A percentile compares a stretch with the other conserved stretches of the same genome.
Evolutionary conservation across 306 rosid genomes (phyloP).

Genomic region (Vigna radiata): DNA sequence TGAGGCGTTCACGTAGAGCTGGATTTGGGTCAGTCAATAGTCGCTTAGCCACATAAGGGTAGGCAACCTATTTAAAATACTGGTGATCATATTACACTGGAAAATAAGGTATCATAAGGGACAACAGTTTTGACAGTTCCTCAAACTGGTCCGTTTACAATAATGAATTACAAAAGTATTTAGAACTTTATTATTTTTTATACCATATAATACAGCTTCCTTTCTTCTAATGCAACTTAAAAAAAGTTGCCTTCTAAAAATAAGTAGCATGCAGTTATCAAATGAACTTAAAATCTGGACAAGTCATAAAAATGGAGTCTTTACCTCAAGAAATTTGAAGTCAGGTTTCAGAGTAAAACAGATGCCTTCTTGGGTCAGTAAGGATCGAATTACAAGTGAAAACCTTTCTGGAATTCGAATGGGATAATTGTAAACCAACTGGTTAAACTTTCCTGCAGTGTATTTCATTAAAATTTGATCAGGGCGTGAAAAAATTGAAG

Average conservation of each 20-base stretch:
- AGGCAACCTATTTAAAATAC: conserved; percentile 80
- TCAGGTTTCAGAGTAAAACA: conserved; percentile 90
- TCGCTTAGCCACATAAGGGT: conserved; percentile 97
- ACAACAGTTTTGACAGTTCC: conserved; percentile 35
- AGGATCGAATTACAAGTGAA: conserved; percentile 94
- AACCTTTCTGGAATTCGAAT: conserved; percentile 98
- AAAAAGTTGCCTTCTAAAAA: not conserved
- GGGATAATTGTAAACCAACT: conserved; percentile 97
- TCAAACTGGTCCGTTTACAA: conserved; percentile 32
- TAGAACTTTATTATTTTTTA: not conserved
- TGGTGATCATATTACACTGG: conserved; percentile 32
- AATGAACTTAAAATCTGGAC: conserved; percentile 37
- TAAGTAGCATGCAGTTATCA: conserved; percentile 31
- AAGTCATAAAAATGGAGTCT: conserved; percentile 38
- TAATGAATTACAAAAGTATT: conserved; percentile 22
- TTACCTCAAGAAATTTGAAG: conserved; percentile 98
- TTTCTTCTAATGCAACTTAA: conserved; percentile 18
- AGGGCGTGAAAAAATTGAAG: conserved; percentile 6
- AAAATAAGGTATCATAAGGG: conserved; percentile 36
- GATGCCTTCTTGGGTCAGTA: conserved; percentile 98
- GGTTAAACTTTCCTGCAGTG: conserved; percentile 91
- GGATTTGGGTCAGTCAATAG: conserved; percentile 97
- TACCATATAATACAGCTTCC: conserved; percentile 31
- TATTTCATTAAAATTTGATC: conserved; percentile 24
- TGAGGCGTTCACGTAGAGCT: conserved; percentile 95